A percentile compares a stretch with the other conserved stretches of the same genome.
phyloP scores from a whole-genome alignment of 2,329 filamentous ascomycete species.

The Cadophora malorum region DNA sequence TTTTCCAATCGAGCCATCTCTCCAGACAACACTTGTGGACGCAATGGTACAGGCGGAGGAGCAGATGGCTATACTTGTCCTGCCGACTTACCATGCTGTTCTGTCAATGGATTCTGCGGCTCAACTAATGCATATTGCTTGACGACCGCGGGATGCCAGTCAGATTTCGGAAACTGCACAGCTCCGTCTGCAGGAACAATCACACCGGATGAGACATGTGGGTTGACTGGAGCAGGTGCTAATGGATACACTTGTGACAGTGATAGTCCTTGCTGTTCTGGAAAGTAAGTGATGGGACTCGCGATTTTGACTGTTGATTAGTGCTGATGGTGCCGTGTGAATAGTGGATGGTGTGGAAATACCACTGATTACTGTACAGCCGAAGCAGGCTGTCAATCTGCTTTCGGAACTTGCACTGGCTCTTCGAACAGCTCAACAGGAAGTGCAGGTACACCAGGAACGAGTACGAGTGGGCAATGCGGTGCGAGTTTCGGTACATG shows the following conservation, averaged over 20 bases:
- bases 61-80: conserved; percentile 35
- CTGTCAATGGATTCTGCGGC: conserved; percentile 45
- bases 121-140: conserved; percentile 42
- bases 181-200: conserved; percentile 28
- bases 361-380: background rate
- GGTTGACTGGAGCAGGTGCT: background rate
- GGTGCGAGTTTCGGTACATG: background rate
- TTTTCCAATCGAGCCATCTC: conserved; percentile 28
- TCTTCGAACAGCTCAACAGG: background rate
- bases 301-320: too few species aligned
- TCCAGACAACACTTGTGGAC: conserved; percentile 38
- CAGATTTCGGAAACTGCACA: conserved; percentile 32
- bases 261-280: background rate
- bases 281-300: background rate
- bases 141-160: conserved; percentile 41
- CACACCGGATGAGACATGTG: background rate
- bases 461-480: background rate
- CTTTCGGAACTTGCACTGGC: background rate
- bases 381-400: background rate
- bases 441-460: background rate
- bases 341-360: background rate
- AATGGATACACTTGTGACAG: background rate
- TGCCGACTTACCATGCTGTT: conserved; percentile 41
- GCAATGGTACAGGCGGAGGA: conserved; percentile 29
- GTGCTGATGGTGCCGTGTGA: too few species aligned